Percentiles rank a stretch among this genome's conserved stretches.
These are phyloP conservation scores for Quercus bicolor DNA, from an alignment of 306 rosid species.

Conservation along the genomic window DNA sequence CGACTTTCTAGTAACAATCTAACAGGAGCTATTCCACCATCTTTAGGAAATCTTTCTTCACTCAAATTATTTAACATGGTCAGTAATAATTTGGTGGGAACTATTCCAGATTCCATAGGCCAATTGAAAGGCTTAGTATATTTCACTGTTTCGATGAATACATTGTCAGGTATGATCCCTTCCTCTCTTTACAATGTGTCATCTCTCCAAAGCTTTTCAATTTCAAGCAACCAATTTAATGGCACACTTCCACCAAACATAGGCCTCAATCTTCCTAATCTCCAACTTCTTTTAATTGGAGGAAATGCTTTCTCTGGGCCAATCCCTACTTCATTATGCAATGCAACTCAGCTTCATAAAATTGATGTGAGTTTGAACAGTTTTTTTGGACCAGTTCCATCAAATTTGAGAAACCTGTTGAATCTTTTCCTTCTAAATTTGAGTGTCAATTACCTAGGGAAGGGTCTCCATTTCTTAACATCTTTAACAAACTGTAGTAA, in stretches of 20 bases:
- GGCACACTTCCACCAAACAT: conserved; percentile 30
- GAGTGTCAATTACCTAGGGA: conserved; percentile 4
- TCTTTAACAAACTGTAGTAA: conserved; percentile 26
- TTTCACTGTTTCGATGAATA: too few species aligned
- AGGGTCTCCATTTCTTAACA: conserved; percentile 25
- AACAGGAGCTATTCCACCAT: too few species aligned
- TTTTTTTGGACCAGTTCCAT: conserved; percentile 22
- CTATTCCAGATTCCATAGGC: too few species aligned
- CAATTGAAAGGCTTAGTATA: too few species aligned
- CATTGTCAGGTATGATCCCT: too few species aligned
- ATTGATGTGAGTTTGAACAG: background rate
- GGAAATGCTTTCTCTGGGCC: conserved; percentile 25
- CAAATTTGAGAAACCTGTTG: conserved; percentile 4
- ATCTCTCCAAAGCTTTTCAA: background rate
- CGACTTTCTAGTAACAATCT: too few species aligned
- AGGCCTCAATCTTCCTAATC: conserved; percentile 31
- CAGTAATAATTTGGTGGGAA: too few species aligned
- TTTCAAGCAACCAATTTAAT: background rate
- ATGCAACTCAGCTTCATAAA: conserved; percentile 21
- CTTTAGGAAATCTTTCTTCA: too few species aligned
- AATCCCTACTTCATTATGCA: conserved; percentile 31
- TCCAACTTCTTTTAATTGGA: background rate
- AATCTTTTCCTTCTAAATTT: background rate
- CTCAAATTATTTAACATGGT: too few species aligned
- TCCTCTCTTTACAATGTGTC: conserved; percentile 18